These are phyloP conservation scores for Aspergillus ostianus DNA, from an alignment of 495 filamentous ascomycete genomes.

Conservation along the genomic window DNA sequence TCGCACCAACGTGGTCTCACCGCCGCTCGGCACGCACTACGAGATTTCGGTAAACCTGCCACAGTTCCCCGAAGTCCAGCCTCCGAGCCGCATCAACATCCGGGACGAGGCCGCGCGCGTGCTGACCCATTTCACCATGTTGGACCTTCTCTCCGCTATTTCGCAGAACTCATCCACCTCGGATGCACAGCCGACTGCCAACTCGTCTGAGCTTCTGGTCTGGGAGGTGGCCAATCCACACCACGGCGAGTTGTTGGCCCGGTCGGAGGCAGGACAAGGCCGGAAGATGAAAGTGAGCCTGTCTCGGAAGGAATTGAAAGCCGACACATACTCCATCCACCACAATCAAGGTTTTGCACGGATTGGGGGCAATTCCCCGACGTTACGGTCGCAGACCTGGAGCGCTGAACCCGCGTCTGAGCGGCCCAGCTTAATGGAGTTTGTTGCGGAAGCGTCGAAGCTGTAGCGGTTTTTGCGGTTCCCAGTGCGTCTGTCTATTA, in stretches of 20 bases:
- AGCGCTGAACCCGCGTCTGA: conserved; percentile 12
- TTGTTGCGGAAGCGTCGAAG: conserved; percentile 28
- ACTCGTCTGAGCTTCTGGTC: background rate
- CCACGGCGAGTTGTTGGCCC: conserved; percentile 37
- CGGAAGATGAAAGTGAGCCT: conserved; percentile 40
- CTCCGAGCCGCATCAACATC: conserved; percentile 34
- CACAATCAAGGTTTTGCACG: conserved; percentile 19
- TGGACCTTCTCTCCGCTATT: conserved; percentile 38
- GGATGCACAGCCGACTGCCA: conserved; percentile 1
- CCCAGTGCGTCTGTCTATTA: conserved; percentile 39
- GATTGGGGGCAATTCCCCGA: conserved; percentile 10
- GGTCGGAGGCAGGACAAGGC: conserved; percentile 20
- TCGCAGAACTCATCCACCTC: conserved; percentile 12
- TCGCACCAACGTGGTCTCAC: conserved; percentile 41
- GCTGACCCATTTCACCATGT: conserved; percentile 37
- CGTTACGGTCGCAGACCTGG: conserved; percentile 26
- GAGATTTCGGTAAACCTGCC: conserved; percentile 42
- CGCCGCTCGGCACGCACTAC: conserved; percentile 48
- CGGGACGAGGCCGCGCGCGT: conserved; percentile 38
- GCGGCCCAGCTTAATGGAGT: conserved; percentile 31
- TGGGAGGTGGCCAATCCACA: conserved; percentile 44
- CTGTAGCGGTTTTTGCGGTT: conserved; percentile 25
- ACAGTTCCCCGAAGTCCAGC: conserved; percentile 32
- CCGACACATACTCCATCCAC: conserved; percentile 25
- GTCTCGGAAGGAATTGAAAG: conserved; percentile 31